Evolutionary conservation across 192 early-diverging fungal species (phyloP).

Genomic region (Podila clonocystis): DNA sequence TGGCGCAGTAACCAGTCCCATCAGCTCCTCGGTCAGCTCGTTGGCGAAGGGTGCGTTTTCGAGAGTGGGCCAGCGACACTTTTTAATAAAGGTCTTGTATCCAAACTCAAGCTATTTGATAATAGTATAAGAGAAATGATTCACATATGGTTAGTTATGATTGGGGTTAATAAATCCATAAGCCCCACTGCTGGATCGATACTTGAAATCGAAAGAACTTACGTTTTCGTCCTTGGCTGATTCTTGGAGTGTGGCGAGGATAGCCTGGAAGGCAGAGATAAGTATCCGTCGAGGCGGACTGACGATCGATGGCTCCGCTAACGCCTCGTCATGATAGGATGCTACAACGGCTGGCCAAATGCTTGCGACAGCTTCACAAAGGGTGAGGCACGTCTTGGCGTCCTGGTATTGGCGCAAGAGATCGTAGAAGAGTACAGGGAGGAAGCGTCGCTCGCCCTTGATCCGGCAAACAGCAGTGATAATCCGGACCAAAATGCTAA

Average conservation of each 20-base stretch:
- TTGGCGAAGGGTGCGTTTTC: conserved; percentile 28
- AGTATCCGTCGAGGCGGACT: not conserved
- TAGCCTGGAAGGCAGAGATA: conserved; percentile 14
- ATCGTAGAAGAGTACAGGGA: conserved; percentile 24
- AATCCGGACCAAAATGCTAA: conserved; percentile 25
- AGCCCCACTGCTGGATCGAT: not conserved
- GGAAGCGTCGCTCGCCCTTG: not conserved
- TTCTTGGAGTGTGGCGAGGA: conserved; percentile 21
- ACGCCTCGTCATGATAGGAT: not conserved
- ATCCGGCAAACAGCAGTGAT: conserved; percentile 11
- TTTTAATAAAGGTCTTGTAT: conserved; percentile 17
- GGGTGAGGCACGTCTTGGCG: conserved; percentile 9
- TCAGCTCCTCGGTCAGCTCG: conserved; percentile 22
- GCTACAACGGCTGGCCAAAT: conserved; percentile 25
- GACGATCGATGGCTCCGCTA: not conserved
- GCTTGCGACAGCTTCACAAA: conserved; percentile 33
- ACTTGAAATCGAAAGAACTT: not conserved
- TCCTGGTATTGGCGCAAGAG: conserved; percentile 15
- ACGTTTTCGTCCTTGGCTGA: conserved; percentile 2
- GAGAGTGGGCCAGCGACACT: conserved; percentile 20
- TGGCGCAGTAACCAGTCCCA: conserved; percentile 7
- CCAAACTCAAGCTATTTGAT: conserved; percentile 28
- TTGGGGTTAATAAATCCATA: no score
- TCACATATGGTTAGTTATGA: no score
- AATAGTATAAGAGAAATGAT: no score